Evolutionary conservation across 192 early-diverging fungal species (phyloP).

Genomic region (Dissophora globulifera): DNA sequence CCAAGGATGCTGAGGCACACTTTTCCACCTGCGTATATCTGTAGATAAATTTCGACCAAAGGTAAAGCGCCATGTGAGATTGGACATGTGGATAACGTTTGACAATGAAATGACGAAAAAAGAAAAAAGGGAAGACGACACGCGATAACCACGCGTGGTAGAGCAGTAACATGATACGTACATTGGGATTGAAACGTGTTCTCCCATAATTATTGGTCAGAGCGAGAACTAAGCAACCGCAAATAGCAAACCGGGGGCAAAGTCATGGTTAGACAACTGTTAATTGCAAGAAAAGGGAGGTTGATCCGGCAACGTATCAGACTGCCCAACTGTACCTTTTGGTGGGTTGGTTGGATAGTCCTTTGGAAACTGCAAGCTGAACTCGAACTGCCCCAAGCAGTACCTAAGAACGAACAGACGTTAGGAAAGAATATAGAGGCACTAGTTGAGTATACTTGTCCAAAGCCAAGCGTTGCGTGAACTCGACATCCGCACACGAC

Average conservation of each 20-base stretch:
- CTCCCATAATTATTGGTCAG: constrained; percentile 63
- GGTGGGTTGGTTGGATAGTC: constrained; percentile 69
- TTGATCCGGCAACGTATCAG: no score
- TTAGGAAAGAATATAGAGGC: background rate
- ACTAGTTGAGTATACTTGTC: no score
- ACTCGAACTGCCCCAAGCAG: constrained; percentile 55
- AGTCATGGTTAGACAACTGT: background rate
- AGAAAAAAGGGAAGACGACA: no score
- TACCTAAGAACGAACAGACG: constrained; percentile 50
- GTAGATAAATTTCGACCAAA: no score
- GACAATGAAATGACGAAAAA: no score
- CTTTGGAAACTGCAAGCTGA: constrained; percentile 59
- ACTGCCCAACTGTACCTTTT: constrained; percentile 50
- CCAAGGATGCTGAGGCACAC: constrained; percentile 71
- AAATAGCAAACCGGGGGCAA: background rate
- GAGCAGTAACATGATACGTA: no score
- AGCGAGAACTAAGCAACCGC: constrained; percentile 51
- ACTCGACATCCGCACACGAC: background rate
- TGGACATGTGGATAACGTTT: no score
- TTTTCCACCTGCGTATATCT: constrained; percentile 62
- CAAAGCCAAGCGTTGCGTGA: no score
- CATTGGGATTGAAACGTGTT: constrained; percentile 72
- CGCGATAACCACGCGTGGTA: no score
- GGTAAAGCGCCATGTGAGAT: no score
- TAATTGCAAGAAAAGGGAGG: no score